Evolutionary conservation across 108 stramenopile species (phyloP).

Genomic region (Nitzschia putrida): DNA sequence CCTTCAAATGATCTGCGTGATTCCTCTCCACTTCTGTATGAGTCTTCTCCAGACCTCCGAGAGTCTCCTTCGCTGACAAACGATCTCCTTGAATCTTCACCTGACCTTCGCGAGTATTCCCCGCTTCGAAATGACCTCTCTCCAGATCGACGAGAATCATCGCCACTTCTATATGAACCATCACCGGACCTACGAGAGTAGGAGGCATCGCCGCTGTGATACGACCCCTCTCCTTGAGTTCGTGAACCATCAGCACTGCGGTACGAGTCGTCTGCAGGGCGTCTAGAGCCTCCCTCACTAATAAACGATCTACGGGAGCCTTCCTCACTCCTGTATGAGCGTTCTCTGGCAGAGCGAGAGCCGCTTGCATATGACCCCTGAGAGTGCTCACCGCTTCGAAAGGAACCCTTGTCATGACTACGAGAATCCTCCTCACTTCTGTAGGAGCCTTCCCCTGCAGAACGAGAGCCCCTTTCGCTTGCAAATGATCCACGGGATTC

Average conservation of each 20-base stretch:
- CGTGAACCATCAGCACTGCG: too few species aligned
- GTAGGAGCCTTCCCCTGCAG: not conserved
- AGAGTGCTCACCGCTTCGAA: too few species aligned
- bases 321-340: constrained; percentile 2
- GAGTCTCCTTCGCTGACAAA: not conserved
- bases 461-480: not conserved
- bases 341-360: not conserved
- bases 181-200: constrained; percentile 6
- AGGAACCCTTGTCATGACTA: not conserved
- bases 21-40: not conserved
- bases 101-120: constrained; percentile 1
- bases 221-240: not conserved
- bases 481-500: not conserved
- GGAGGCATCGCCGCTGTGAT: constrained; percentile 3
- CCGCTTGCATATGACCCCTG: too few species aligned
- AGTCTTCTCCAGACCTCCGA: not conserved
- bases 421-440: not conserved
- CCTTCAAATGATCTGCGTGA: not conserved
- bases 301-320: not conserved
- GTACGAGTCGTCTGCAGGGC: too few species aligned
- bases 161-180: constrained; percentile 15
- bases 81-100: constrained; percentile 10
- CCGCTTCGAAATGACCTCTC: constrained; percentile 9
- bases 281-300: not conserved
- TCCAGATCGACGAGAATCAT: not conserved